These are phyloP conservation scores for Coniochaeta prunicola DNA, from an alignment of 2,329 filamentous ascomycete genomes.

Conservation along the genomic window DNA sequence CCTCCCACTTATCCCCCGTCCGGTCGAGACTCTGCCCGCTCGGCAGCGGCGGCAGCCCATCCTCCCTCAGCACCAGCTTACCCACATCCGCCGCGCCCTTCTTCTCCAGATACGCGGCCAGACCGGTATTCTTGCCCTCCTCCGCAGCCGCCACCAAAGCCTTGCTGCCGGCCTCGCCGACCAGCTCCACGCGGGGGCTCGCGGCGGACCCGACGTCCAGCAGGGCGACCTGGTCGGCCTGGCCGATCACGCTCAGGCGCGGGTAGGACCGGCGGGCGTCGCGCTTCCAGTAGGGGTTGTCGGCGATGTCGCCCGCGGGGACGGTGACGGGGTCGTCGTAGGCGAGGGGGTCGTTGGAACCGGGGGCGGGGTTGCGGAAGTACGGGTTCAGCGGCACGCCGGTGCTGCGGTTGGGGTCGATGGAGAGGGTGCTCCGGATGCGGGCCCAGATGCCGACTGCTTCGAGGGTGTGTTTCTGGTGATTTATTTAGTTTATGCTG, in stretches of 20 bases:
- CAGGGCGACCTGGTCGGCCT: slow-evolving; percentile 79
- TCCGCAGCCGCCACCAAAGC: slow-evolving; percentile 67
- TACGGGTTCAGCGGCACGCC: slow-evolving; percentile 89
- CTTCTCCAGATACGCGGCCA: slow-evolving; percentile 68
- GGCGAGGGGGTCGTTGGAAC: slow-evolving; percentile 57
- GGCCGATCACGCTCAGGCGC: slow-evolving; percentile 67
- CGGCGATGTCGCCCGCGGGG: slow-evolving; percentile 80
- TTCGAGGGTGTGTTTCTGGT: slow-evolving; percentile 91
- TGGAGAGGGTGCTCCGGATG: slow-evolving; percentile 67
- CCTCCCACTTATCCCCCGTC: slow-evolving; percentile 47
- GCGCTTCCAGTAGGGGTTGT: slow-evolving; percentile 96
- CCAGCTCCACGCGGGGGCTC: slow-evolving; percentile 73
- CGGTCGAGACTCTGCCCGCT: slow-evolving; percentile 50
- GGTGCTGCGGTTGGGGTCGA: slow-evolving; percentile 84
- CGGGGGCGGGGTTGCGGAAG: slow-evolving; percentile 82
- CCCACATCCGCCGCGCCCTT: slow-evolving; percentile 30
- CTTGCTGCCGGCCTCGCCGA: slow-evolving; percentile 55
- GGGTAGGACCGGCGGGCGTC: slow-evolving; percentile 81
- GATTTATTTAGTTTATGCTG: slow-evolving; percentile 4
- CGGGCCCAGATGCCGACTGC: slow-evolving; percentile 82
- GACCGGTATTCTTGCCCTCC: slow-evolving; percentile 62
- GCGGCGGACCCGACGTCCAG: slow-evolving; percentile 78
- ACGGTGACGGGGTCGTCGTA: slow-evolving; percentile 80
- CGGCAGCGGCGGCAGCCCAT: slow-evolving; percentile 82
- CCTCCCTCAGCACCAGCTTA: slow-evolving; percentile 56